These are phyloP conservation scores for Thielaviopsis punctulata DNA, from an alignment of 2,329 filamentous ascomycete species.

Conservation along the genomic window DNA sequence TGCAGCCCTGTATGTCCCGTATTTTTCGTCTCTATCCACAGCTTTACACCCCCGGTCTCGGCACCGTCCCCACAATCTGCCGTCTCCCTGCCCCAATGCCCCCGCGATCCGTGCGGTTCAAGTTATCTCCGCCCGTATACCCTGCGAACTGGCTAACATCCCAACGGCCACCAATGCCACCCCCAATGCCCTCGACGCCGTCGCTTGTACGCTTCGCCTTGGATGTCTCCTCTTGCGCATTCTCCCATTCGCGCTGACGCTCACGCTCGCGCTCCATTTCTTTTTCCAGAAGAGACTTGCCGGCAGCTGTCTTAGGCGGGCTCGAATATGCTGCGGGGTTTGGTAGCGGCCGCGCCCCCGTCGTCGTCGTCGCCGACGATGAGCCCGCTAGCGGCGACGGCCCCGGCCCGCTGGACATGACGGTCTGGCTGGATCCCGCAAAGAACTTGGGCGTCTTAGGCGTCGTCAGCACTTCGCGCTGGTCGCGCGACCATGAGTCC, in stretches of 20 bases:
- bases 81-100: conserved; percentile 54
- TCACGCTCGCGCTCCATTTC: conserved; percentile 70
- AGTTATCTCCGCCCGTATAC: conserved; percentile 56
- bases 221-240: conserved; percentile 48
- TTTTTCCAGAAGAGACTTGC: conserved; percentile 55
- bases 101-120: conserved; percentile 43
- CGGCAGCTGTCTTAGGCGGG: conserved; percentile 16
- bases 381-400: conserved; percentile 27
- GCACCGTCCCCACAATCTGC: conserved; percentile 65
- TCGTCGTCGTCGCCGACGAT: conserved; percentile 13
- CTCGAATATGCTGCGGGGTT: conserved; percentile 24
- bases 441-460: conserved; percentile 4
- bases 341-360: conserved; percentile 27
- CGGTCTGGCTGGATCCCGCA: not conserved
- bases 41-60: conserved; percentile 29
- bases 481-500: conserved; percentile 46
- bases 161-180: conserved; percentile 53
- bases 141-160: conserved; percentile 62
- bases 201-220: conserved; percentile 33
- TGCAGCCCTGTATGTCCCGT: too few relatives aligned
- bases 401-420: not conserved
- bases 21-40: too few relatives aligned
- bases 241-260: conserved; percentile 65
- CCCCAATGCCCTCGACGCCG: conserved; percentile 44
- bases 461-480: conserved; percentile 43